Evolutionary conservation across 1,284 basidiomycete genomes (phyloP), one percentile per base, ranked within the genome.

Genomic region (Sphaerobolus stellatus): DNA sequence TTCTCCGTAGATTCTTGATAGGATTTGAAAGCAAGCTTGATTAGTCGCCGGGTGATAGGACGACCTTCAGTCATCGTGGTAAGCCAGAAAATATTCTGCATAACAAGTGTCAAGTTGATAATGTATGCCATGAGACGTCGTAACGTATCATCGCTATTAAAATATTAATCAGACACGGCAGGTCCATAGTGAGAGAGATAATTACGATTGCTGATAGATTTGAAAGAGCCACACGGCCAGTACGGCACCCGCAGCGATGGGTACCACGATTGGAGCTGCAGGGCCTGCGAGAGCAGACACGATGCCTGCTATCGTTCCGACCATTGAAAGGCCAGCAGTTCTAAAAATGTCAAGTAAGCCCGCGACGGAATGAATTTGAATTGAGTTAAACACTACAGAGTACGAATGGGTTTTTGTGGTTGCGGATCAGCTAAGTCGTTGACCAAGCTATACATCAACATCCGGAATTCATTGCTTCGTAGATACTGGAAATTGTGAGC

Each of bases 171-270:
- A 41, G 13, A 16, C 22, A 16, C n/a, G 11, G n/a, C 33, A 11
- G 33, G 11, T 11, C 27, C 24, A 16, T 41, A 36, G 11, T 36
- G n/a, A 11, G 25, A 46, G 59, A 5, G 13, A 18, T 22, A 58
- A 56, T 56, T 50, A 65, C 61, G 62, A 61, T 52, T 61, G 56
- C 20, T 57, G 54, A 49, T 65, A 59, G 2, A 58, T 45, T 13
- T 62, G 54, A 29, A 61, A 59, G 1, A 60, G 58, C 68, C 59
- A 70, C 50, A 51, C 62, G 7, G 58, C 64, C 7, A 65, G 36
- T 5, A 64, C 62, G 18, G 62, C 16, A 9, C 53, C 34, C n/a
- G 60, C 62, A 24, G 58, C 59, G 29, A 67, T 62, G 16, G 66
- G 62, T 25, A 67, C 48, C 9, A 65, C 63, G 44, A 69, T 61